phyloP scores from a whole-genome alignment of 331 rosid species.

The Prunus yedoensis region DNA sequence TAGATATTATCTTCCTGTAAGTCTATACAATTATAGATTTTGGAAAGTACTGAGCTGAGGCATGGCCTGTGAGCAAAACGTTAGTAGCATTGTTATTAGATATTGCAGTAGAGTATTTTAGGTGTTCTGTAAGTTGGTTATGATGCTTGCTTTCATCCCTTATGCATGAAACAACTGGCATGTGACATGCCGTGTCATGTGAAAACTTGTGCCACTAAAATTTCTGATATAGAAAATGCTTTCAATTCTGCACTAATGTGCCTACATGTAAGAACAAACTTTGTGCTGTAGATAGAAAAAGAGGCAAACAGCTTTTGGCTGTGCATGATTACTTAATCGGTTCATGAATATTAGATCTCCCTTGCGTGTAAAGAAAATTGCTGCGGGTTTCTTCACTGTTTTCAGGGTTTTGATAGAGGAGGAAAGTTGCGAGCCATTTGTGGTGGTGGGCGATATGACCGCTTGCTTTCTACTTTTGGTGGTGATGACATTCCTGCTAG shows the following conservation, averaged over 20 bases:
- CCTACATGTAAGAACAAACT: background rate
- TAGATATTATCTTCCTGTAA: background rate
- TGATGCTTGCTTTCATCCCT: background rate
- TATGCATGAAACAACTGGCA: background rate
- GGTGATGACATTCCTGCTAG: slow-evolving; percentile 91
- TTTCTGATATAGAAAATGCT: background rate
- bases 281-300: background rate
- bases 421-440: slow-evolving; percentile 98
- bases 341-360: background rate
- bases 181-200: background rate
- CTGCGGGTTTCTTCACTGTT: background rate
- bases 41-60: background rate
- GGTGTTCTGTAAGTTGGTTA: slow-evolving; percentile 3
- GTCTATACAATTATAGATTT: background rate
- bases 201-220: background rate
- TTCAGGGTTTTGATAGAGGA: slow-evolving; percentile 86
- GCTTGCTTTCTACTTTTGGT: slow-evolving; percentile 87
- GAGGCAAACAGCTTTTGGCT: background rate
- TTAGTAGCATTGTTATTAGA: background rate
- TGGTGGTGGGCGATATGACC: slow-evolving; percentile 95
- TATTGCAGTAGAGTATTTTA: background rate
- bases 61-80: background rate
- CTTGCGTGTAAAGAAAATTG: background rate
- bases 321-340: background rate
- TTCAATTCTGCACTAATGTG: background rate